Evolutionary conservation across 2,329 filamentous ascomycete species (phyloP).

Genomic region (Cladosporium sp.): DNA sequence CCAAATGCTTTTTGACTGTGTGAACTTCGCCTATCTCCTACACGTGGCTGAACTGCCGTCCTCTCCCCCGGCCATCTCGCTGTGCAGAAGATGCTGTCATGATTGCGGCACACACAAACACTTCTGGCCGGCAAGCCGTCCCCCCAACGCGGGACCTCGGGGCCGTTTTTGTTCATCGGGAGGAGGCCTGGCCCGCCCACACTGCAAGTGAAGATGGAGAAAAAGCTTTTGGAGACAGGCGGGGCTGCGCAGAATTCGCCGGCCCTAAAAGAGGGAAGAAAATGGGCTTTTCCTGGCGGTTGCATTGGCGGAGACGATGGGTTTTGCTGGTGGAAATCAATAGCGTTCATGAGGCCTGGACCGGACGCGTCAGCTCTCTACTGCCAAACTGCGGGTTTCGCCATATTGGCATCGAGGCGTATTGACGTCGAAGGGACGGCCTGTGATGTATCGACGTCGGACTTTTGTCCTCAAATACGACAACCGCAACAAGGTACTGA

Average conservation of each 20-base stretch:
- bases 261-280: background rate
- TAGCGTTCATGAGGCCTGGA: background rate
- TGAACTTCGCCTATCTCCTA: slow-evolving; percentile 1
- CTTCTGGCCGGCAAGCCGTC: slow-evolving; percentile 2
- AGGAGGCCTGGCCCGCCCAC: background rate
- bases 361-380: background rate
- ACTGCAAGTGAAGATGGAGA: background rate
- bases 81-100: background rate
- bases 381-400: no score
- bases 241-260: slow-evolving; percentile 5
- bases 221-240: slow-evolving; percentile 3
- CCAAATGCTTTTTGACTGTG: background rate
- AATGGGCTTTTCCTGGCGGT: no score
- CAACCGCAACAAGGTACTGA: no score
- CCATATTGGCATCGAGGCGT: background rate
- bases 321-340: background rate
- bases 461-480: no score
- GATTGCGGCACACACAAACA: background rate
- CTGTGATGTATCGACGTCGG: no score
- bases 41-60: slow-evolving; percentile 8
- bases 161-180: no score
- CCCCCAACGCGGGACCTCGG: slow-evolving; percentile 3
- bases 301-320: no score
- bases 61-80: no score
- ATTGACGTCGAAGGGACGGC: background rate